Percentiles rank a stretch among this genome's conserved stretches.
Evolutionary conservation across 2,329 filamentous ascomycete species (phyloP).

Genomic region (Cladorrhinum sp.): DNA sequence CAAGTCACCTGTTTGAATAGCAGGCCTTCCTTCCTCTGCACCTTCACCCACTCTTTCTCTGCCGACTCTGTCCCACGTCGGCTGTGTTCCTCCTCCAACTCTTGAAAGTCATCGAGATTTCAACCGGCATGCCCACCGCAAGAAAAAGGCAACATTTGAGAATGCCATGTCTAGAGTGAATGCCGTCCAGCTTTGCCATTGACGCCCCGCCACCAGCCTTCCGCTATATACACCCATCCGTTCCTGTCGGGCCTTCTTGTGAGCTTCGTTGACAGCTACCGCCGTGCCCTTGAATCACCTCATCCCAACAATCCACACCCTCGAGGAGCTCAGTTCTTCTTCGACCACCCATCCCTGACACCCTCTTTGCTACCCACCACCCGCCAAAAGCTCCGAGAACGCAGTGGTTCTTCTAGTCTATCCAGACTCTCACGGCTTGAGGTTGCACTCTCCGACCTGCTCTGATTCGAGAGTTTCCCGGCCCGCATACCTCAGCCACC

Average conservation of each 20-base stretch:
- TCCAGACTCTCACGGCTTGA: background rate
- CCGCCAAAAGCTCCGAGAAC: background rate
- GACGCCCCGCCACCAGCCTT: conserved; percentile 17
- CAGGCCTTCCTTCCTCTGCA: conserved; percentile 2
- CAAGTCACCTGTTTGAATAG: conserved; percentile 21
- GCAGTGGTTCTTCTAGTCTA: background rate
- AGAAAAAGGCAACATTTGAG: conserved; percentile 19
- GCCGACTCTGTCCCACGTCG: conserved; percentile 25
- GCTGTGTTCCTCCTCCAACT: conserved; percentile 18
- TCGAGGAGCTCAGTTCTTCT: conserved; percentile 2
- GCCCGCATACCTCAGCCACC: conserved; percentile 2
- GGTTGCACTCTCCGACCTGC: conserved; percentile 7
- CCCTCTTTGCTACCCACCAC: background rate
- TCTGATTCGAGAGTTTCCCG: conserved; percentile 20
- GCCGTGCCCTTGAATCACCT: background rate
- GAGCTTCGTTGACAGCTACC: background rate
- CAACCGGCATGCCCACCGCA: conserved; percentile 23
- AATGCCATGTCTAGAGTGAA: conserved; percentile 27
- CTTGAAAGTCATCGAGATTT: conserved; percentile 31
- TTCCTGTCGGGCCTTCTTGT: background rate
- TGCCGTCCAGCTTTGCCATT: conserved; percentile 26
- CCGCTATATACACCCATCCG: conserved; percentile 5
- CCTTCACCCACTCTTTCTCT: conserved; percentile 15
- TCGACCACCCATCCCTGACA: background rate
- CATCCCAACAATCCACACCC: background rate